Conservation (phyloP, 2,329 filamentous ascomycete genomes). For the Gnomoniopsis smithogilvyi region DNA sequence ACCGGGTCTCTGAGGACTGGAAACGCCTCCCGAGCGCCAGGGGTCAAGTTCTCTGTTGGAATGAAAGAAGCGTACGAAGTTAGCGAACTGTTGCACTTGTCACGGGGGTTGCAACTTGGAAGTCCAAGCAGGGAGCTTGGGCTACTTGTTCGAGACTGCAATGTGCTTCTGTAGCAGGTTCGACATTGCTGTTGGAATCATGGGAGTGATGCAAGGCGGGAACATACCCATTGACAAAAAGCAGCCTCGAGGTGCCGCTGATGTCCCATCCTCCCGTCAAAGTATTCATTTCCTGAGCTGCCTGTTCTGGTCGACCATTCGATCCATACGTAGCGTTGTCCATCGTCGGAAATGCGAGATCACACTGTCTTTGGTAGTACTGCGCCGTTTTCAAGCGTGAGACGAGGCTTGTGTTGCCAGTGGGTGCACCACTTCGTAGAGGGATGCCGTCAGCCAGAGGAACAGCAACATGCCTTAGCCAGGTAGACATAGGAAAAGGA, state of each 20-base stretch:
- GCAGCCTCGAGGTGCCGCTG: background rate
- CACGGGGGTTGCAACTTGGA: too few relatives aligned
- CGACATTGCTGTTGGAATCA: too few relatives aligned
- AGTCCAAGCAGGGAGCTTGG: too few relatives aligned
- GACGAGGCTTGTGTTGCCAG: background rate
- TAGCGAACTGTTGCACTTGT: background rate
- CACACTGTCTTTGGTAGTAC: background rate
- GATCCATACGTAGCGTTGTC: background rate
- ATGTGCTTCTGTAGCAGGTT: too few relatives aligned
- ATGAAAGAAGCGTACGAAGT: background rate
- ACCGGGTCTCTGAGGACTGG: background rate
- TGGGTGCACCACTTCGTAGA: background rate
- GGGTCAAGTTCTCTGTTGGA: background rate
- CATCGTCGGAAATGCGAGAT: background rate
- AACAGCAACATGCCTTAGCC: background rate
- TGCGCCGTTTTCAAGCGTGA: background rate
- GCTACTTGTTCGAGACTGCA: too few relatives aligned
- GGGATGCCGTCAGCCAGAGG: background rate
- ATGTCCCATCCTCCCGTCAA: background rate
- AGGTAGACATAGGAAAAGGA: too few relatives aligned
- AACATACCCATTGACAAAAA: constrained; percentile 1
- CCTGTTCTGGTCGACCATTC: background rate
- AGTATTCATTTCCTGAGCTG: background rate
- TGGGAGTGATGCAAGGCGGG: background rate
- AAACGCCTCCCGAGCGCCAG: background rate